Percentiles rank a stretch among this genome's conserved stretches.
These are phyloP conservation scores for Ceratobasidium sp. DNA, from an alignment of 1,284 basidiomycete genomes.

Conservation along the genomic window DNA sequence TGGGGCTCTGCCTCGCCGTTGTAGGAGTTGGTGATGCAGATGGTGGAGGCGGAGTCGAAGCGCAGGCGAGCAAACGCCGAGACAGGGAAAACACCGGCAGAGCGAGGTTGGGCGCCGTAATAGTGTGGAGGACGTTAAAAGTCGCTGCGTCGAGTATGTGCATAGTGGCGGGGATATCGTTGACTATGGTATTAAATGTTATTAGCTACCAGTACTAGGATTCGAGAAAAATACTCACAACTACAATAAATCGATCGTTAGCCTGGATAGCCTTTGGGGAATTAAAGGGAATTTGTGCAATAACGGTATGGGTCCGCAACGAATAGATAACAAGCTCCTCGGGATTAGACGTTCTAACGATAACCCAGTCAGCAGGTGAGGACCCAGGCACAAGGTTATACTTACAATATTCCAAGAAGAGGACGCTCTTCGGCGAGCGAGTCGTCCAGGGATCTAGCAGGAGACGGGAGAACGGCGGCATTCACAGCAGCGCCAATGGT, in stretches of 20 bases:
- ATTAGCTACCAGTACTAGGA: conserved; percentile 23
- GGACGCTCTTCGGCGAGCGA: conserved; percentile 60
- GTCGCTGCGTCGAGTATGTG: conserved; percentile 70
- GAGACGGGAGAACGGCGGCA: conserved; percentile 64
- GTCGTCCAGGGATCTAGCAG: conserved; percentile 51
- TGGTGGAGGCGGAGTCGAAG: conserved; percentile 60
- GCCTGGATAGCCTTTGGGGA: conserved; percentile 60
- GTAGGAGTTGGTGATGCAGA: conserved; percentile 51
- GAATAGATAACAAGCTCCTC: conserved; percentile 71
- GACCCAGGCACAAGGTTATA: conserved; percentile 46
- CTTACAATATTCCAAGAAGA: conserved; percentile 72
- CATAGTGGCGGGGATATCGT: conserved; percentile 68
- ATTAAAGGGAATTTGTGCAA: conserved; percentile 63
- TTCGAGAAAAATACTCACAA: conserved; percentile 63
- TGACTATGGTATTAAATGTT: conserved; percentile 61
- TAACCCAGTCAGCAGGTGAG: conserved; percentile 48
- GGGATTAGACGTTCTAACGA: conserved; percentile 45
- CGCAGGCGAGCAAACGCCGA: conserved; percentile 73
- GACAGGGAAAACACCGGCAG: conserved; percentile 68
- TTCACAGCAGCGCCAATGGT: conserved; percentile 31
- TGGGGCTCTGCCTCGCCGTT: conserved; percentile 16
- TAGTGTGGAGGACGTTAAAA: conserved; percentile 66
- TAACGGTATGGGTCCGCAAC: conserved; percentile 66
- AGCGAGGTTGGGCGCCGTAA: conserved; percentile 58
- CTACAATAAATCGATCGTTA: conserved; percentile 66